Evolutionary conservation across 805 yeast genomes (phyloP).

Genomic region (Citeromyces matritensis): DNA sequence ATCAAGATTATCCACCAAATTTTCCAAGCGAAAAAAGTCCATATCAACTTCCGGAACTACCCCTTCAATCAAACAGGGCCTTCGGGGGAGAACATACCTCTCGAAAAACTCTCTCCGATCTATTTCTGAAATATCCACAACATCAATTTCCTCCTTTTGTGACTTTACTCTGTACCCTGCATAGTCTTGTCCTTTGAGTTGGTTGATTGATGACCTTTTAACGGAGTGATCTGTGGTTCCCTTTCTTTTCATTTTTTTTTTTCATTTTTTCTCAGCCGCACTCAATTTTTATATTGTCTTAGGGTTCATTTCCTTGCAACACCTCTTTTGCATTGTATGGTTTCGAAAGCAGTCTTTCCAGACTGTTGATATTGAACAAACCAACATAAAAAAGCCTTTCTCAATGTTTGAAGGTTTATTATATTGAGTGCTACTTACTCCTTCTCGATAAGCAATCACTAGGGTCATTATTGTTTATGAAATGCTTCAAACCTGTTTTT

Average conservation of each 20-base stretch:
- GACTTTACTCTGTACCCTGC: not conserved
- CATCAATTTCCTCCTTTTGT: not conserved
- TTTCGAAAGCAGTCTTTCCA: not conserved
- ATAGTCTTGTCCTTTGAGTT: not conserved
- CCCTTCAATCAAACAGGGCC: constrained; percentile 35
- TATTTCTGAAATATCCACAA: constrained; percentile 4
- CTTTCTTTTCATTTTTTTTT: not conserved
- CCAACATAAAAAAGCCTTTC: not conserved
- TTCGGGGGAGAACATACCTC: constrained; percentile 22
- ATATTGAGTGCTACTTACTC: too few relatives aligned
- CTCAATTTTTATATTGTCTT: not conserved
- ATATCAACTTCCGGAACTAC: constrained; percentile 17
- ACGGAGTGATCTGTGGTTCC: too few relatives aligned
- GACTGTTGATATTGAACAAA: not conserved
- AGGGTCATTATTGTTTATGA: too few relatives aligned
- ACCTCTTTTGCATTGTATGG: not conserved
- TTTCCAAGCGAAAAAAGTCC: constrained; percentile 15
- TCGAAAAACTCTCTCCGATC: constrained; percentile 16
- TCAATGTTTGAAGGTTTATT: too few relatives aligned
- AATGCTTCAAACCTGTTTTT: too few relatives aligned
- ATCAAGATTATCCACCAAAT: constrained; percentile 19
- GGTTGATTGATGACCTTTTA: not conserved
- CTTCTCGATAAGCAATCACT: too few relatives aligned
- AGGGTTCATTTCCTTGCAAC: not conserved
- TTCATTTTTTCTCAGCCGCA: not conserved